Base-by-base conservation (phyloP, 495 filamentous ascomycete genomes). In the Penicillium samsonianum region DNA sequence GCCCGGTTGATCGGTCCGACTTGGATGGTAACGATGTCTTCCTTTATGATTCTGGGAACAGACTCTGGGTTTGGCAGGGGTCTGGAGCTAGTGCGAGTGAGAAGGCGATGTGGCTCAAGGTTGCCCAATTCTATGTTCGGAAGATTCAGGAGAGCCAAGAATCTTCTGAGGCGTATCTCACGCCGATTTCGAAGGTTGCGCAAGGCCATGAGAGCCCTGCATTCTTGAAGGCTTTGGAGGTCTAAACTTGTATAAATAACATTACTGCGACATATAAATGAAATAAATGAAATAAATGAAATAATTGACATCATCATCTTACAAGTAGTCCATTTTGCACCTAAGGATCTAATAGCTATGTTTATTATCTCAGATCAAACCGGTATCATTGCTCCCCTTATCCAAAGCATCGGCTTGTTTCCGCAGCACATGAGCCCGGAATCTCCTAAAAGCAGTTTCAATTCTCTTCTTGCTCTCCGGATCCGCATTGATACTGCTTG, bases 11-110 rank as follows among this genome's bases (percentile, higher is more conserved):
- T 38, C 51, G 55, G 28, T 62, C 68, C 0, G 81, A 85, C 63
- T 62, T 85, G 3, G 75, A 84, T 61, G 74, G 75, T 10, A 73
- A 79, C 9, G 83, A 86, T 63, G 77, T 87, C 4, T 87, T 87
- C 63, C 63, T 87, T 10, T 76, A 83, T 45, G 82, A 85, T 41
- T 68, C 64, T 11, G 81, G 82, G 7, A 72, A 57, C 42, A 68
- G 62, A 31, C 67, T 86, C 16, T 87, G 82, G 82, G 81, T 87
- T 23, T 87, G 83, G 83, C 78, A 84, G 64, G 84, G 84, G 5
- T 60, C 60, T 3, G 70, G 67, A 3, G 83, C 83, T 3, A 86
- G 83, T 65, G 70, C 63, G 40, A 58, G 59, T 7, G 84, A 86
- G 67, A 83, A 75, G 60, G 76, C 78, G 0, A 63, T 76, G 68